phyloP scores from a whole-genome alignment of 306 rosid species.

The Dalbergia cultrata region DNA sequence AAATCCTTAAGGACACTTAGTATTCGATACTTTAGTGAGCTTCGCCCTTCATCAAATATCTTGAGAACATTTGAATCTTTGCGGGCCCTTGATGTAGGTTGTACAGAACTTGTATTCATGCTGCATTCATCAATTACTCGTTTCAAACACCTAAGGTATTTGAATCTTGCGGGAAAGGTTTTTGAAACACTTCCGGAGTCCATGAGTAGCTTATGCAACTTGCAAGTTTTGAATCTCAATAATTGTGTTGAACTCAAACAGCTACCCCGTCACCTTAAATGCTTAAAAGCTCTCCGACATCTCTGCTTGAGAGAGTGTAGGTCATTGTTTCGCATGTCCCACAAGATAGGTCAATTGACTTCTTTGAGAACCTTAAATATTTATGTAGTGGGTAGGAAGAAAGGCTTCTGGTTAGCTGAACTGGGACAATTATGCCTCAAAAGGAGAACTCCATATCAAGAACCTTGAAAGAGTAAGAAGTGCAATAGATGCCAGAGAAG shows the following conservation, averaged over 20 bases:
- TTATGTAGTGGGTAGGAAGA: not conserved
- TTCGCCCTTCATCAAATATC: not conserved
- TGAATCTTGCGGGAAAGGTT: not conserved
- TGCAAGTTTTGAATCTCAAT: slow-evolving; percentile 19
- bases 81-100: not conserved
- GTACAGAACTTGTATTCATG: not conserved
- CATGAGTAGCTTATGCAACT: slow-evolving; percentile 1
- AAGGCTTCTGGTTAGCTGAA: not conserved
- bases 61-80: slow-evolving; percentile 16
- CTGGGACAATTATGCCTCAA: not conserved
- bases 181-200: slow-evolving; percentile 23
- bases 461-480: slow-evolving; percentile 15
- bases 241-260: not conserved
- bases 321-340: slow-evolving; percentile 24
- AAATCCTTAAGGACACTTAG: not conserved
- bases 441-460: slow-evolving; percentile 6
- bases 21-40: not conserved
- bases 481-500: slow-evolving; percentile 18
- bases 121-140: not conserved
- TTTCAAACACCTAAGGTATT: slow-evolving; percentile 34
- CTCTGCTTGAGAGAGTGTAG: not conserved
- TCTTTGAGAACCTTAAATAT: slow-evolving; percentile 16
- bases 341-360: slow-evolving; percentile 1
- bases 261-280: not conserved
- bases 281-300: slow-evolving; percentile 22